Evolutionary conservation across 352 stramenopile species (phyloP).

Genomic region (Globisporangium yorkense): DNA sequence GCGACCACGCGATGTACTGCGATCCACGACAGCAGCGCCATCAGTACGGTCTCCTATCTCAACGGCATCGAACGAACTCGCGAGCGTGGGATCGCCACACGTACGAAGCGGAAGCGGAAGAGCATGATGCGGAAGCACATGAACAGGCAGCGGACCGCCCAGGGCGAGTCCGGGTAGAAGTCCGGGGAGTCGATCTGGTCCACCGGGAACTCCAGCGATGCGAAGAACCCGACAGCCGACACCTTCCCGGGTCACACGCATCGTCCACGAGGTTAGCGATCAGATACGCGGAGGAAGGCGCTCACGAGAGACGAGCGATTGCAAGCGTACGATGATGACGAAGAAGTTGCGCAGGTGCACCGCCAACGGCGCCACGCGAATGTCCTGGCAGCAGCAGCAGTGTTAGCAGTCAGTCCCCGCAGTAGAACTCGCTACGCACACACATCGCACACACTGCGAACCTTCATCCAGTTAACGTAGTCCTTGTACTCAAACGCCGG

Average conservation of each 20-base stretch:
- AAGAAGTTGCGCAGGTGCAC: constrained; percentile 76
- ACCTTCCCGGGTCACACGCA: constrained; percentile 24
- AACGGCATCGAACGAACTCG: neutral
- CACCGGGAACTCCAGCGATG: constrained; percentile 72
- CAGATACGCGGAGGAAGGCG: too few species aligned
- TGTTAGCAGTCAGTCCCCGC: neutral
- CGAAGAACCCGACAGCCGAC: constrained; percentile 62
- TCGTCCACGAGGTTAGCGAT: neutral
- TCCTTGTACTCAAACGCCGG: constrained; percentile 84
- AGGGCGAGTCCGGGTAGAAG: constrained; percentile 58
- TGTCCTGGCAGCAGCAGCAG: constrained; percentile 22
- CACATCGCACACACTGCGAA: constrained; percentile 3
- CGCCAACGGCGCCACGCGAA: constrained; percentile 48
- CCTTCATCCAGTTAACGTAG: constrained; percentile 78
- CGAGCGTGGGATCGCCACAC: constrained; percentile 9
- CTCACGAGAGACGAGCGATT: neutral
- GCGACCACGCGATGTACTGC: constrained; percentile 85
- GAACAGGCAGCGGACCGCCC: constrained; percentile 51
- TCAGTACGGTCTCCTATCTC: neutral
- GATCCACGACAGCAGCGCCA: too few species aligned
- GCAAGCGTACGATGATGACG: constrained; percentile 44
- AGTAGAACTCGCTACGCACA: too few species aligned
- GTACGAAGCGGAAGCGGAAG: constrained; percentile 82
- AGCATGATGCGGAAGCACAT: constrained; percentile 77
- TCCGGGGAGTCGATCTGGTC: constrained; percentile 72